Evolutionary conservation across 192 early-diverging fungal species (phyloP).

Genomic region (Podila epicladia): DNA sequence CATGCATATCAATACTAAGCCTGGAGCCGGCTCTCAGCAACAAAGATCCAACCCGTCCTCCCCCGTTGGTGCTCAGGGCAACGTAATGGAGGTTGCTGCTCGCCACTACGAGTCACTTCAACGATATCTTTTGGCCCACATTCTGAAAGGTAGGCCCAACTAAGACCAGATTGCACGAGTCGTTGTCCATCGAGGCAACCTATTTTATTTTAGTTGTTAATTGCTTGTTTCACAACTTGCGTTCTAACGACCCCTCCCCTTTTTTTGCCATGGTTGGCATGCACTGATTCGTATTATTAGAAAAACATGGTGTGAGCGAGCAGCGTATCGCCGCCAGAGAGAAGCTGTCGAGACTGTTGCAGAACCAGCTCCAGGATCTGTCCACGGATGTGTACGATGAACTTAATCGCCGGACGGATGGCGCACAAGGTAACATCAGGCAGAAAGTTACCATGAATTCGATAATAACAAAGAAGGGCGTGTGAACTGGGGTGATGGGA

Average conservation of each 20-base stretch:
- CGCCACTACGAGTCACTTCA: conserved; percentile 65
- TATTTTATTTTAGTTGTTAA: not conserved
- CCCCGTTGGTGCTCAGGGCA: conserved; percentile 22
- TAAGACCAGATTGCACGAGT: not conserved
- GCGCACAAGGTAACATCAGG: conserved; percentile 61
- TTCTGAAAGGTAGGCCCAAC: conserved; percentile 46
- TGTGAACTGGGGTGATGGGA: too few relatives aligned
- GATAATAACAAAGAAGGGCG: too few relatives aligned
- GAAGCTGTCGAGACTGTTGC: conserved; percentile 81
- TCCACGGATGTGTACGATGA: conserved; percentile 97
- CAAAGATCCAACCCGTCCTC: conserved; percentile 40
- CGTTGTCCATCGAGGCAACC: not conserved
- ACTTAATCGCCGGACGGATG: conserved; percentile 74
- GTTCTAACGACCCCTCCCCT: not conserved
- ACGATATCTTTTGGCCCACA: conserved; percentile 57
- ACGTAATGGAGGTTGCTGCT: conserved; percentile 55
- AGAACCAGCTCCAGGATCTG: conserved; percentile 93
- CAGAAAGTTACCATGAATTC: not conserved
- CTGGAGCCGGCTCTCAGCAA: not conserved
- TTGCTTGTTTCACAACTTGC: not conserved
- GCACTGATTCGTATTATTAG: conserved; percentile 23
- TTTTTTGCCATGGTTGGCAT: conserved; percentile 2
- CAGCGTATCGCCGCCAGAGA: conserved; percentile 66
- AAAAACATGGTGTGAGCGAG: conserved; percentile 51
- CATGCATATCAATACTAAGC: conserved; percentile 40